Conservation (phyloP, 2,329 filamentous ascomycete genomes). For the Aspergillus sp. region DNA sequence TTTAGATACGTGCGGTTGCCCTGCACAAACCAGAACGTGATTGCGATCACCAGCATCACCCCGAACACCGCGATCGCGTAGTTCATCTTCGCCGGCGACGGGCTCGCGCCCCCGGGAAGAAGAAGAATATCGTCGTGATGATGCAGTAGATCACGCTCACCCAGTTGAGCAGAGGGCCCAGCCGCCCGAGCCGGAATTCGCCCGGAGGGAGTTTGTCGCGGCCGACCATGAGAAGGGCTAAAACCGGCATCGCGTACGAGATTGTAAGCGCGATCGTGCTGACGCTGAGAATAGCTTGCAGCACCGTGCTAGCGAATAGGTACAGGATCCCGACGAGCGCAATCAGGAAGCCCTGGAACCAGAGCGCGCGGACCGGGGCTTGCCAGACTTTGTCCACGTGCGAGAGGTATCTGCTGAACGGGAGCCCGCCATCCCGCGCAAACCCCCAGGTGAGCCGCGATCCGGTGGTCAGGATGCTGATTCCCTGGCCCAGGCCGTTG, state of each 20-base stretch:
- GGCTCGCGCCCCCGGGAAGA: conserved; percentile 41
- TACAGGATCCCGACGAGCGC: conserved; percentile 47
- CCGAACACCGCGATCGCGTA: conserved; percentile 50
- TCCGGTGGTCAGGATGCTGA: conserved; percentile 43
- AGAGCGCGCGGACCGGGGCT: conserved; percentile 44
- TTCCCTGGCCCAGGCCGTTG: conserved; percentile 46
- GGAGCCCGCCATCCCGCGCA: conserved; percentile 43
- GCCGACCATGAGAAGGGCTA: conserved; percentile 40
- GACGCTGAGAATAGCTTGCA: conserved; percentile 46
- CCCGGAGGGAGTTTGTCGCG: conserved; percentile 44
- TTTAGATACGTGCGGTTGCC: conserved; percentile 33
- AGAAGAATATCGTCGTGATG: conserved; percentile 47
- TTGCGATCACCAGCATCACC: conserved; percentile 43
- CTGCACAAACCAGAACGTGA: conserved; percentile 44
- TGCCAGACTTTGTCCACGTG: conserved; percentile 42
- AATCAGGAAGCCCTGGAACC: conserved; percentile 42
- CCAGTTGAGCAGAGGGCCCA: conserved; percentile 37
- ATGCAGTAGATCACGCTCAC: conserved; percentile 44
- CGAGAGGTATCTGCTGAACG: conserved; percentile 38
- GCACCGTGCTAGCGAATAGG: conserved; percentile 45
- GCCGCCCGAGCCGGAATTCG: conserved; percentile 37
- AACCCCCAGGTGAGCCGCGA: conserved; percentile 48
- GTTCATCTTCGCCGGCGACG: conserved; percentile 44
- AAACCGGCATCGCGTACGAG: conserved; percentile 44
- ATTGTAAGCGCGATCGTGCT: conserved; percentile 49